phyloP scores from a whole-genome alignment of 768 basidiomycete species.

The Rhodotorula taiwanensis region DNA sequence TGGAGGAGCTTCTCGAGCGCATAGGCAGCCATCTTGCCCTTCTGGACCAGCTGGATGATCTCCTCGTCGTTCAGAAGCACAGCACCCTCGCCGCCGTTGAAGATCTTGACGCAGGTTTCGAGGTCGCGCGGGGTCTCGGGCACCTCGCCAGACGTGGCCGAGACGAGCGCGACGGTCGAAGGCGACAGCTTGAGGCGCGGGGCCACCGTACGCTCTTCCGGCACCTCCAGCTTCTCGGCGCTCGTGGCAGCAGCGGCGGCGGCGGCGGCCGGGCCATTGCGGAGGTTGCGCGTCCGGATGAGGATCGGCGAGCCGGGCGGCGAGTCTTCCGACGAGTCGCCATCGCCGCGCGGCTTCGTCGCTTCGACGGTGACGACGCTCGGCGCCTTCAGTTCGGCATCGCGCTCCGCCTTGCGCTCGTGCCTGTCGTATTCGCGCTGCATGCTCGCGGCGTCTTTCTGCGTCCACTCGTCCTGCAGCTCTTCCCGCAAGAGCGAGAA shows the following conservation, averaged over 20 bases:
- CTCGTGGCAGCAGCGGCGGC: not conserved
- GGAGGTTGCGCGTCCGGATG: constrained; percentile 28
- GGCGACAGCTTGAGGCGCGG: constrained; percentile 32
- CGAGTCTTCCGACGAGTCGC: constrained; percentile 34
- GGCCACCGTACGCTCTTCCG: not conserved
- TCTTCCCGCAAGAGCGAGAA: constrained; percentile 33
- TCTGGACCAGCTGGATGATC: constrained; percentile 75
- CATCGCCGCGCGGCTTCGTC: constrained; percentile 21
- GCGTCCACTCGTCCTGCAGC: constrained; percentile 38
- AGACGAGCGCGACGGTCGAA: constrained; percentile 34
- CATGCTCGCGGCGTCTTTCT: constrained; percentile 37
- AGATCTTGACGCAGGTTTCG: constrained; percentile 71
- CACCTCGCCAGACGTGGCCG: constrained; percentile 23
- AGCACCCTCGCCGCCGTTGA: constrained; percentile 50
- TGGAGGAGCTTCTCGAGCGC: constrained; percentile 91
- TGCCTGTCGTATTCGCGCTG: constrained; percentile 28
- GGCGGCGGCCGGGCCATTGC: not conserved
- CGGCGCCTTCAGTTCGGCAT: constrained; percentile 29
- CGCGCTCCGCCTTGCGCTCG: constrained; percentile 27
- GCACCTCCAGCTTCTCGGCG: not conserved
- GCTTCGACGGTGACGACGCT: constrained; percentile 31
- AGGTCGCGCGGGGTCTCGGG: constrained; percentile 44
- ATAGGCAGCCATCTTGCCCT: constrained; percentile 90
- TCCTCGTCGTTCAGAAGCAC: constrained; percentile 75
- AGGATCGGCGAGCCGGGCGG: constrained; percentile 39